Evolutionary conservation across 805 yeast genomes (phyloP).

Genomic region (Wickerhamomyces xylosicus): DNA sequence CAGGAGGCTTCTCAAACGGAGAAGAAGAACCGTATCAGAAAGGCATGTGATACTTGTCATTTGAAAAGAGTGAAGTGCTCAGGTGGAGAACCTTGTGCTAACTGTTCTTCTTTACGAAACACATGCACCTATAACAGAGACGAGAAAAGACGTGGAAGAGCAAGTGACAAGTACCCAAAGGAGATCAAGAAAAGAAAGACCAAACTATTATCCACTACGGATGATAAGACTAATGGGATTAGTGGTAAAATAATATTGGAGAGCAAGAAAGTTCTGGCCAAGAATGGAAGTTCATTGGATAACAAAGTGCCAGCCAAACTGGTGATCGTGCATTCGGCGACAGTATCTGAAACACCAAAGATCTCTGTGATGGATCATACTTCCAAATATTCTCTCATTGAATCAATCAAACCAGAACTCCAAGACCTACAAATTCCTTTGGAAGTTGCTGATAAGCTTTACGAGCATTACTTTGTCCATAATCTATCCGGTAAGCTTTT

Average conservation of each 20-base stretch:
- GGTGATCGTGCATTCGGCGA: no score
- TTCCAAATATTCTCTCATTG: slow-evolving; percentile 9
- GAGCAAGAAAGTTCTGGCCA: no score
- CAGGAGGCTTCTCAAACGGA: no score
- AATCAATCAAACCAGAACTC: slow-evolving; percentile 5
- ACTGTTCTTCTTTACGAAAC: slow-evolving; percentile 24
- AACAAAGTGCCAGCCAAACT: no score
- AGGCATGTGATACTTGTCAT: slow-evolving; percentile 41
- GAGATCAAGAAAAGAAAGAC: slow-evolving; percentile 17
- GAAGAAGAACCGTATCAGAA: slow-evolving; percentile 17
- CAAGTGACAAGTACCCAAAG: slow-evolving; percentile 31
- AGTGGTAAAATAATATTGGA: no score
- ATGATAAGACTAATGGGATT: no score
- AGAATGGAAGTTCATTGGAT: no score
- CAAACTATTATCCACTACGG: slow-evolving; percentile 1
- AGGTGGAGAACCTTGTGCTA: slow-evolving; percentile 34
- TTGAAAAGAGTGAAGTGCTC: slow-evolving; percentile 37
- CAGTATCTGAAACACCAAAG: no score
- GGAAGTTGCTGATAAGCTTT: slow-evolving; percentile 15
- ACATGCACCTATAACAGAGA: slow-evolving; percentile 31
- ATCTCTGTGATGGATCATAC: no score
- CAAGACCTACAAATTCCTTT: slow-evolving; percentile 9
- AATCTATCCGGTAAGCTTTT: slow-evolving; percentile 14
- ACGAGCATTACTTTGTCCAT: slow-evolving; percentile 13
- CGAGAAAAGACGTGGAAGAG: slow-evolving; percentile 37